Base-by-base conservation (phyloP, 2,329 filamentous ascomycete species). In the Ceratocystiopsis sp. region DNA sequence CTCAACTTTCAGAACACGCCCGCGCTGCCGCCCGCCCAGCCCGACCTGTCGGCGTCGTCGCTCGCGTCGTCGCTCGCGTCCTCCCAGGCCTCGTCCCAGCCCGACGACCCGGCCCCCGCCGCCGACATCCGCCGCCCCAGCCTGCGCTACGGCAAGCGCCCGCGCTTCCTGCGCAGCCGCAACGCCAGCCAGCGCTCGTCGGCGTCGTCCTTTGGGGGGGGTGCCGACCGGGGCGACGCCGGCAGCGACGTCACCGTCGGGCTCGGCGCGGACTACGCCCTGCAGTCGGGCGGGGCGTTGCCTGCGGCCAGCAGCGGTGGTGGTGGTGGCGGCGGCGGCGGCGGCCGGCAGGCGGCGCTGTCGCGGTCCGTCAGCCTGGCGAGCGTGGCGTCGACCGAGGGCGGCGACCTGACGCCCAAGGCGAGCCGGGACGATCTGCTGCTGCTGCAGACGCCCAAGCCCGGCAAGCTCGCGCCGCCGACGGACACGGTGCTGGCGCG, bases 401-500 rank as follows among this genome's bases (percentile, higher is more conserved):
- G 4, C 32, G 3, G 10, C 33, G 33, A 34, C 33, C 49, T 48
- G 35, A 51, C 53, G 11, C 17, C 18, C 7, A 14, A 14, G 16
- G 9, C 60, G 45, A 52, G 57, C 40, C 58, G 68, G 37, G 61
- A 63, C 4, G 64, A 64, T 52, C 56, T 58, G 41, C 71, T 84
- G 8, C 56, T 58, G 41, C 71, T 84, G 8, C 72, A 71, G 49
- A 95, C 87, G 3, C 89, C 89, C 1, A 79, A 73, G 57, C 65
- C 66, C 67, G 54, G 60, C 59, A 16, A 41, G 52, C 59, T 52
- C 36, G 65, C 71, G 17, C 73, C 79, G 8, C 84, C 84, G 2
- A 91, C 85, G 2, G 87, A 95, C 55, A 95, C 86, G 2, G 78
- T 86, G 41, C 82, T 95, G 53, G 78, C 86, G 37, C 80, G 85